A percentile compares a stretch with the other conserved stretches of the same genome.
These are phyloP conservation scores for Tulasnella calospora DNA, from an alignment of 768 basidiomycete genomes.

Conservation along the genomic window DNA sequence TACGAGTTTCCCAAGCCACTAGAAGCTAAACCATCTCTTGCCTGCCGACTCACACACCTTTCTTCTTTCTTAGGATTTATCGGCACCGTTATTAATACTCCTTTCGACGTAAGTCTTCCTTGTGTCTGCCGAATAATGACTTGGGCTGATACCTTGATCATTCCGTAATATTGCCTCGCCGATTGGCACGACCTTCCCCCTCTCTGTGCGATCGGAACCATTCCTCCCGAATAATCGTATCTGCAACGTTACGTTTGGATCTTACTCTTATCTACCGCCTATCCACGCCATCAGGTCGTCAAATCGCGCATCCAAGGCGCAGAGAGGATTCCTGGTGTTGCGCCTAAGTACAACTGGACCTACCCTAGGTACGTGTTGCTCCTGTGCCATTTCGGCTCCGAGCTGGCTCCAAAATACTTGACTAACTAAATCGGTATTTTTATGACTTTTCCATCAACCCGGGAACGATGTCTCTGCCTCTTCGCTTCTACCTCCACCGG, in stretches of 20 bases:
- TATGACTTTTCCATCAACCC: neutral
- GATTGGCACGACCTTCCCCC: neutral
- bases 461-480: neutral
- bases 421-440: conserved; percentile 1
- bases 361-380: conserved; percentile 64
- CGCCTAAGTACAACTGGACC: conserved; percentile 90
- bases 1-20: neutral
- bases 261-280: conserved; percentile 23
- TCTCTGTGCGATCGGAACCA: neutral
- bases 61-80: conserved; percentile 29
- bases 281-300: conserved; percentile 58
- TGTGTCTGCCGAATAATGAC: neutral
- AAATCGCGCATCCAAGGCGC: conserved; percentile 92
- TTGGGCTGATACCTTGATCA: neutral
- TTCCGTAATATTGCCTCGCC: conserved; percentile 1
- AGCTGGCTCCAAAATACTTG: neutral
- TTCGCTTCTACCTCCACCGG: neutral
- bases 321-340: conserved; percentile 56
- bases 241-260: neutral
- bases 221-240: neutral
- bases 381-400: neutral
- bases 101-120: conserved; percentile 50
- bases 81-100: conserved; percentile 89
- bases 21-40: neutral
- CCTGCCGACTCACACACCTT: conserved; percentile 1